A percentile compares a stretch with the other conserved stretches of the same genome.
Evolutionary conservation across 805 yeast genomes (phyloP).

Genomic region (Pachysolen tannophilus): DNA sequence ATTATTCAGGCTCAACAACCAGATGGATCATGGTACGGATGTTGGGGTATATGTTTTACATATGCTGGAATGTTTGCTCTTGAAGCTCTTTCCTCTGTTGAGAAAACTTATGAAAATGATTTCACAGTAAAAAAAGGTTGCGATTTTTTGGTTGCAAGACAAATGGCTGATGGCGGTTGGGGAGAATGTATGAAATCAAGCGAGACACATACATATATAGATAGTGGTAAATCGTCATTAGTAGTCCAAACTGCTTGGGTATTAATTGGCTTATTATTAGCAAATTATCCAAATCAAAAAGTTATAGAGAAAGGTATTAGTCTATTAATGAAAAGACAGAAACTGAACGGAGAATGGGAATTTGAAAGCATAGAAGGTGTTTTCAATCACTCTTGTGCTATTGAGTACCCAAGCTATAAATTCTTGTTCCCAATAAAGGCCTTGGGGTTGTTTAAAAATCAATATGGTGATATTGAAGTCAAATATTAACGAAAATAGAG

Average conservation of each 20-base stretch:
- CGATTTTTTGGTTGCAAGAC: conserved; percentile 71
- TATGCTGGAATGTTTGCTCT: conserved; percentile 98
- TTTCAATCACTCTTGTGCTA: conserved; percentile 89
- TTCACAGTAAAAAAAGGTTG: conserved; percentile 67
- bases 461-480: too few relatives aligned
- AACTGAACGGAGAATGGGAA: conserved; percentile 73
- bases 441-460: conserved; percentile 79
- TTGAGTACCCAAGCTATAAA: conserved; percentile 92
- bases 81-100: conserved; percentile 77
- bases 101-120: conserved; percentile 53
- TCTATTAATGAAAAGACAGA: conserved; percentile 60
- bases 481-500: too few relatives aligned
- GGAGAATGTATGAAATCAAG: conserved; percentile 74
- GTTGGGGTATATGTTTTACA: conserved; percentile 96
- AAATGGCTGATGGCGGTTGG: conserved; percentile 93
- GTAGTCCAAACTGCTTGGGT: conserved; percentile 95
- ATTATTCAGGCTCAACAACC: conserved; percentile 57
- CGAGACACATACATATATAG: conserved; percentile 71
- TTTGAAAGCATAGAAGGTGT: conserved; percentile 90
- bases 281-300: conserved; percentile 64
- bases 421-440: conserved; percentile 91
- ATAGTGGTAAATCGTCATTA: conserved; percentile 49
- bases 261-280: conserved; percentile 69
- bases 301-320: conserved; percentile 58
- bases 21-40: conserved; percentile 98